Conservation (phyloP, 164 flowering plant genomes). For the Cinnamomum chago region DNA sequence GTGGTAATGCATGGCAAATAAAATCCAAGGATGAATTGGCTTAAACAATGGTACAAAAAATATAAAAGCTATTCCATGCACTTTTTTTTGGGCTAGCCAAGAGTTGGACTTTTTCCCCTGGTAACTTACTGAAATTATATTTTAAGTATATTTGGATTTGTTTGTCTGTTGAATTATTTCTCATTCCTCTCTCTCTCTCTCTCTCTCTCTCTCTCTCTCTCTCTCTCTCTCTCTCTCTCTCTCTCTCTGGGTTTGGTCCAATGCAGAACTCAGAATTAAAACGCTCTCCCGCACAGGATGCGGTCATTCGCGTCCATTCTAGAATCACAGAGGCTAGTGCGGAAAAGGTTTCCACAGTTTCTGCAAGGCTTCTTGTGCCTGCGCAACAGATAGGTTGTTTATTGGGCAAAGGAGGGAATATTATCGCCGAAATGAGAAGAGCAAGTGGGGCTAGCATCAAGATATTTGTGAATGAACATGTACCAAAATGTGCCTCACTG, state of each 20-base stretch:
- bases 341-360: conserved; percentile 42
- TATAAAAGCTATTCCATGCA: no score
- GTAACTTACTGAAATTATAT: no score
- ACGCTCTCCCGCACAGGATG: conserved; percentile 61
- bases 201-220: background rate
- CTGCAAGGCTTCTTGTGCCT: conserved; percentile 60
- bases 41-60: no score
- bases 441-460: conserved; percentile 53
- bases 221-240: background rate
- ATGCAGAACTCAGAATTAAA: conserved; percentile 40
- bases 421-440: conserved; percentile 56
- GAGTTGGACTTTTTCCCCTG: no score
- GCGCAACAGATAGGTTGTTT: conserved; percentile 51
- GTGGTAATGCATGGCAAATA: no score
- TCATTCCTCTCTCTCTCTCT: background rate
- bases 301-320: conserved; percentile 50
- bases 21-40: no score
- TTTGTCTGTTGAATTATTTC: background rate
- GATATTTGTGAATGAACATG: conserved; percentile 41
- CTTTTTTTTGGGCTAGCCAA: no score
- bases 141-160: no score
- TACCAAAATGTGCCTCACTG: conserved; percentile 28
- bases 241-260: background rate
- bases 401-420: conserved; percentile 54
- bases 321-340: conserved; percentile 45